These are phyloP conservation scores for Macrolepiota albuminosa DNA, from an alignment of 768 basidiomycete genomes.

Conservation along the genomic window DNA sequence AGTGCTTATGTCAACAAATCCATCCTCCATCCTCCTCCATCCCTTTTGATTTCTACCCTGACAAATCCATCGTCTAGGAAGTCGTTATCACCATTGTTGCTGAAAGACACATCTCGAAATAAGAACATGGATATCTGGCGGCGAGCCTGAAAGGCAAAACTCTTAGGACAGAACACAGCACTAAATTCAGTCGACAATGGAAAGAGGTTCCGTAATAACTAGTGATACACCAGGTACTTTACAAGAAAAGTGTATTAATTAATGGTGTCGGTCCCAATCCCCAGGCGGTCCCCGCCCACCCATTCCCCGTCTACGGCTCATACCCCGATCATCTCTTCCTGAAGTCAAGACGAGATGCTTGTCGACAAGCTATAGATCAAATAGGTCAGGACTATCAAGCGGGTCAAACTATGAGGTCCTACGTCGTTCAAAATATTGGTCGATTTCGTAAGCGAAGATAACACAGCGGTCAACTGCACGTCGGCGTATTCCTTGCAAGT, in stretches of 20 bases:
- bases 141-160: background rate
- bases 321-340: slow-evolving; percentile 50
- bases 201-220: background rate
- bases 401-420: slow-evolving; percentile 22
- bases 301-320: slow-evolving; percentile 49
- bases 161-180: background rate
- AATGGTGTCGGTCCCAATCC: slow-evolving; percentile 59
- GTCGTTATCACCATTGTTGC: background rate
- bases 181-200: background rate
- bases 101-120: background rate
- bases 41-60: too few species aligned
- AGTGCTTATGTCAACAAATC: slow-evolving; percentile 18
- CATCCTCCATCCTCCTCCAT: too few species aligned
- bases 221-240: slow-evolving; percentile 7
- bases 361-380: slow-evolving; percentile 59
- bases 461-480: slow-evolving; percentile 86
- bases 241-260: slow-evolving; percentile 4
- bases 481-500: slow-evolving; percentile 84
- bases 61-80: background rate
- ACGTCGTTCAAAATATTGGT: slow-evolving; percentile 88
- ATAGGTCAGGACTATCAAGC: slow-evolving; percentile 1
- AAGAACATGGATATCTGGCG: too few species aligned
- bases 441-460: slow-evolving; percentile 86
- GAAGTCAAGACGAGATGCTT: slow-evolving; percentile 65
- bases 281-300: slow-evolving; percentile 38